Conservation (phyloP, 23 red algal genomes). For the Gracilaria caudata region DNA sequence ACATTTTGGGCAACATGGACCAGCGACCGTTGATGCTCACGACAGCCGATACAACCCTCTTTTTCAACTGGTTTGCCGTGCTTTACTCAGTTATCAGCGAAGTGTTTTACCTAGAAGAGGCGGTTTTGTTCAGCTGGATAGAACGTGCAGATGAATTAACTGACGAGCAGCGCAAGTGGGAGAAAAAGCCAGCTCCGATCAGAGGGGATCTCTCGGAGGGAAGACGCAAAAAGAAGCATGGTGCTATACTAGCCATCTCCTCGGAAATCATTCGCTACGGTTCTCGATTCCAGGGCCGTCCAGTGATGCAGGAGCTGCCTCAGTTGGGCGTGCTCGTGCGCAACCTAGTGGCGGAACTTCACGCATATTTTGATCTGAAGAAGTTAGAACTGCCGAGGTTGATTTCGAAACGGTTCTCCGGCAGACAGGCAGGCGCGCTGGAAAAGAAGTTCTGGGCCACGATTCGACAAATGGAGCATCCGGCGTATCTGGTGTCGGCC, state of each 20-base stretch:
- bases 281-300: constrained; percentile 26
- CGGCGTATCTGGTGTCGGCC: constrained; percentile 12
- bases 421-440: constrained; percentile 9
- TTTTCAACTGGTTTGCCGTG: constrained; percentile 54
- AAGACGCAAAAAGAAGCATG: constrained; percentile 40
- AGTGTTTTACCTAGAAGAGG: constrained; percentile 51
- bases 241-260: constrained; percentile 27
- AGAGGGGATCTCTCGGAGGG: constrained; percentile 34
- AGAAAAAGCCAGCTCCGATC: not conserved
- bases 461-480: not conserved
- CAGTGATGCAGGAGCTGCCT: constrained; percentile 30
- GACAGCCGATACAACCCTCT: constrained; percentile 24
- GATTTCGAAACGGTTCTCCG: constrained; percentile 22
- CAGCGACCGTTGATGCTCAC: constrained; percentile 51
- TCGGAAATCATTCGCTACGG: constrained; percentile 30
- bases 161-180: constrained; percentile 38
- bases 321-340: constrained; percentile 8
- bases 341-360: constrained; percentile 27
- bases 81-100: constrained; percentile 40
- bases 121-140: constrained; percentile 42
- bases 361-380: constrained; percentile 50
- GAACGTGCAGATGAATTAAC: constrained; percentile 36
- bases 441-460: constrained; percentile 47
- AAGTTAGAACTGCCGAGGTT: constrained; percentile 17
- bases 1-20: constrained; percentile 47